Conservation (phyloP, 108 stramenopile species). For the Nannochloropsis granulata region DNA sequence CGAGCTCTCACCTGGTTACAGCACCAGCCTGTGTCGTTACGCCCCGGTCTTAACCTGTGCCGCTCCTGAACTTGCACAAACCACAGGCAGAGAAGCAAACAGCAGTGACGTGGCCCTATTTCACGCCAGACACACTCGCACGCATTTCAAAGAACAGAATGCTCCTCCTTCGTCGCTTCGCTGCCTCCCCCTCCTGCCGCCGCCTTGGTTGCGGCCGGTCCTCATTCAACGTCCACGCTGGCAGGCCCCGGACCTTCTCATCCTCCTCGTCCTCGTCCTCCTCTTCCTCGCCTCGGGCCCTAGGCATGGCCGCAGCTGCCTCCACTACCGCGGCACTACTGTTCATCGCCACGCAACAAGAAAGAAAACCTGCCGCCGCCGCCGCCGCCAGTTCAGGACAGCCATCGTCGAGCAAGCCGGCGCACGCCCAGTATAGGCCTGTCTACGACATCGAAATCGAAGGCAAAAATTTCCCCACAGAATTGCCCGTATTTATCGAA, state of each 20-base stretch:
- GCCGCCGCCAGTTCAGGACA: background rate
- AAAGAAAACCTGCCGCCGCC: background rate
- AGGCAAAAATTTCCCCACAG: background rate
- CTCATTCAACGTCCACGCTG: background rate
- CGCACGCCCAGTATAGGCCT: background rate
- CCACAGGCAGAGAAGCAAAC: too few relatives aligned
- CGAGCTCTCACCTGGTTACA: too few relatives aligned
- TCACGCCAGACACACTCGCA: too few relatives aligned
- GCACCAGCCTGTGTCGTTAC: too few relatives aligned
- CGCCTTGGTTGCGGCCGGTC: background rate
- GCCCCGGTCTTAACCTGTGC: too few relatives aligned
- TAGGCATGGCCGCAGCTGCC: background rate
- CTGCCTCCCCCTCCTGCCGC: background rate
- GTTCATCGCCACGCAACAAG: background rate
- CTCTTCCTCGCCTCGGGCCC: background rate
- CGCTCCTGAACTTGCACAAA: too few relatives aligned
- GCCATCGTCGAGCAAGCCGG: background rate
- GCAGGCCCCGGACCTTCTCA: background rate
- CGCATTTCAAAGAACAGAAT: background rate
- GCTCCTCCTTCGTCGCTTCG: background rate
- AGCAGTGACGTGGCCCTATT: too few relatives aligned
- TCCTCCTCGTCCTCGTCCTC: background rate
- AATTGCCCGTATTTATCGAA: background rate
- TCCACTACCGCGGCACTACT: background rate
- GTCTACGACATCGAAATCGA: background rate